Evolutionary conservation across 2,329 filamentous ascomycete genomes (phyloP).

Genomic region (Pyricularia pennisetigena): DNA sequence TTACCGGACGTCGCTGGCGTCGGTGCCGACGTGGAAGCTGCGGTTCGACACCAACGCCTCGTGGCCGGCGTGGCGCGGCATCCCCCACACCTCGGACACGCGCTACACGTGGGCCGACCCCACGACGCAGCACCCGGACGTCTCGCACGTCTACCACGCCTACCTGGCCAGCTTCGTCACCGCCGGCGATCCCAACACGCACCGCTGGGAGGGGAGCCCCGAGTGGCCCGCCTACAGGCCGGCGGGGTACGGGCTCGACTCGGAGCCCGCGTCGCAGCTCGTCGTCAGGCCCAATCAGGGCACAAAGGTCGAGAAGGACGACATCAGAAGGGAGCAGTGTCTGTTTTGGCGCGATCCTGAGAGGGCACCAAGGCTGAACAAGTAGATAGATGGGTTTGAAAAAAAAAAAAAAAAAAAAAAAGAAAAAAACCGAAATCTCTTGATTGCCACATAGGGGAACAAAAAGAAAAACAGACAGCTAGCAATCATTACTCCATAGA

Average conservation of each 20-base stretch:
- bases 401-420: too few relatives aligned
- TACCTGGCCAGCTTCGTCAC: slow-evolving; percentile 71
- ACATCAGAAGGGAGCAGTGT: background rate
- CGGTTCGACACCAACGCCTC: background rate
- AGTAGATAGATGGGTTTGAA: background rate
- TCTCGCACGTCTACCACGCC: slow-evolving; percentile 29
- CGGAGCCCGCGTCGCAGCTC: background rate
- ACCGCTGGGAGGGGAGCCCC: slow-evolving; percentile 32
- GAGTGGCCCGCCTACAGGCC: slow-evolving; percentile 29
- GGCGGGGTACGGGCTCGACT: background rate
- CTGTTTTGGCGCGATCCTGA: slow-evolving; percentile 2
- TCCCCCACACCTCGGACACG: slow-evolving; percentile 2
- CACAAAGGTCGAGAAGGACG: slow-evolving; percentile 1
- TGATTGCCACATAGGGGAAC: too few relatives aligned
- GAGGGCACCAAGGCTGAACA: background rate
- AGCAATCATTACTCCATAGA: background rate
- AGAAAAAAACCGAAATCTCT: too few relatives aligned
- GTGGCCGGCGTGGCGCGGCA: slow-evolving; percentile 1
- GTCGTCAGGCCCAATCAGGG: background rate
- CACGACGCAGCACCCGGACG: slow-evolving; percentile 1
- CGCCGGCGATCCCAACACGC: slow-evolving; percentile 52
- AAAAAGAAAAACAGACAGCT: background rate
- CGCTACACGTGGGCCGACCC: slow-evolving; percentile 4
- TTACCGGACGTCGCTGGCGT: background rate
- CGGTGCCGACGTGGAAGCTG: slow-evolving; percentile 1